phyloP scores from a whole-genome alignment of 75 land plant genomes.

The Cunninghamia lanceolata region DNA sequence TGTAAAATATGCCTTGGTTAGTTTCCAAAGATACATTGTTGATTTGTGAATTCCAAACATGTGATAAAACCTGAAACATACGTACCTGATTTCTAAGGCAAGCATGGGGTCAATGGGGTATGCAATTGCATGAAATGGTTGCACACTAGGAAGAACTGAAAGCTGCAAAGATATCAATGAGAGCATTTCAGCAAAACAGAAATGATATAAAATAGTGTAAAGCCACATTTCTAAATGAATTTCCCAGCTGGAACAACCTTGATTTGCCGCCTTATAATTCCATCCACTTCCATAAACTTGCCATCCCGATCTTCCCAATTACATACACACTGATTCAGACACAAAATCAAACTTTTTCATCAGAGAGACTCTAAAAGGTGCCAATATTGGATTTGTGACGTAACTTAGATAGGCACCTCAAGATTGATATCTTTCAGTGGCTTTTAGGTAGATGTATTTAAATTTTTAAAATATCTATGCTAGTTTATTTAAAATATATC shows the following conservation, averaged over 20 bases:
- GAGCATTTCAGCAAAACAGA: slow-evolving; percentile 8
- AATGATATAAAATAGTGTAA: neutral
- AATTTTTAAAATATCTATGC: too few relatives aligned
- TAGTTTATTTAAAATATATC: too few relatives aligned
- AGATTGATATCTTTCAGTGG: too few relatives aligned
- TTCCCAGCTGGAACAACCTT: slow-evolving; percentile 43
- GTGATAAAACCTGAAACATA: neutral
- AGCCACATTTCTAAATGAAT: neutral
- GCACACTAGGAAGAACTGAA: slow-evolving; percentile 93
- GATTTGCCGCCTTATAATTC: slow-evolving; percentile 77
- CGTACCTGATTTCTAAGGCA: slow-evolving; percentile 92
- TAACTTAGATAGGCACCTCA: too few relatives aligned
- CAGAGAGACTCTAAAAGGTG: neutral
- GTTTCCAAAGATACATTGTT: neutral
- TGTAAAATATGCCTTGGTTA: slow-evolving; percentile 17
- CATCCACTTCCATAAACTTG: slow-evolving; percentile 85
- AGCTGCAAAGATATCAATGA: slow-evolving; percentile 42
- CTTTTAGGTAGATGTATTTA: too few relatives aligned
- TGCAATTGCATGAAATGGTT: slow-evolving; percentile 99
- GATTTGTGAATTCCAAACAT: neutral
- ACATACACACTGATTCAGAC: slow-evolving; percentile 75
- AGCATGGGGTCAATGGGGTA: slow-evolving; percentile 95
- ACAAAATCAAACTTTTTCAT: neutral
- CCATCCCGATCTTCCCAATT: slow-evolving; percentile 90
- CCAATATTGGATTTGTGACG: too few relatives aligned